Percentiles rank a stretch among this genome's conserved stretches.
Conservation (phyloP, 441 rosid genomes). For the Omphalea diandra region DNA sequence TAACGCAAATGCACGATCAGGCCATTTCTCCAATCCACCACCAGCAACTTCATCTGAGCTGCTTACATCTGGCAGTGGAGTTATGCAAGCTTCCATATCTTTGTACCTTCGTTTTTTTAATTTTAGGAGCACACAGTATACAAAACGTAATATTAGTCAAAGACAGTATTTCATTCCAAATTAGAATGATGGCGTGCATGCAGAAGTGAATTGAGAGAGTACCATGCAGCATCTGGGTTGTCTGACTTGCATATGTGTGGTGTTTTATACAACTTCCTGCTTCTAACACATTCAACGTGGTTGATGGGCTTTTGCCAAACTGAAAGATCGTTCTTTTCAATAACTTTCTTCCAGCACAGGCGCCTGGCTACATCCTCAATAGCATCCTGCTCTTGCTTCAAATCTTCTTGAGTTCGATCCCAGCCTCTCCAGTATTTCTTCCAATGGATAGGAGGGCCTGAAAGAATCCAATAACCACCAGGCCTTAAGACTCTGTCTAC, state of each 20-base stretch:
- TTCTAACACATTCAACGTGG: slow-evolving; percentile 63
- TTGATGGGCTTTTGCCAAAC: slow-evolving; percentile 84
- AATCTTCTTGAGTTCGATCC: slow-evolving; percentile 78
- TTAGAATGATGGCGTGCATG: neutral
- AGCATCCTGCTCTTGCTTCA: slow-evolving; percentile 83
- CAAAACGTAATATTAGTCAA: neutral
- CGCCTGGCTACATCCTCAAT: slow-evolving; percentile 67
- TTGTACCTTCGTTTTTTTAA: slow-evolving; percentile 47
- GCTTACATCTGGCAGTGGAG: slow-evolving; percentile 75
- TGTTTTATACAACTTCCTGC: slow-evolving; percentile 46
- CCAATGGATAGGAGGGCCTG: slow-evolving; percentile 94
- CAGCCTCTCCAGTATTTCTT: slow-evolving; percentile 89
- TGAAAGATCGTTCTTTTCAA: slow-evolving; percentile 65
- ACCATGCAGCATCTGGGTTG: slow-evolving; percentile 78
- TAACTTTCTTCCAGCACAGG: slow-evolving; percentile 91
- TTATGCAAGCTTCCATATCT: slow-evolving; percentile 77
- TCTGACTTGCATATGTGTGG: slow-evolving; percentile 72
- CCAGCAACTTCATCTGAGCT: slow-evolving; percentile 77
- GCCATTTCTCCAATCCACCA: slow-evolving; percentile 86
- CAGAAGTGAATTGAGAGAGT: slow-evolving; percentile 25
- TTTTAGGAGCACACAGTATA: neutral
- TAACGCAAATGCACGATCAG: slow-evolving; percentile 61
- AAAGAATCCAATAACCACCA: slow-evolving; percentile 92
- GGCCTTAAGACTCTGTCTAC: slow-evolving; percentile 90
- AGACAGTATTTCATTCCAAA: neutral